phyloP scores from a whole-genome alignment of 352 stramenopile species.

The Thalassiosira mediterranea region DNA sequence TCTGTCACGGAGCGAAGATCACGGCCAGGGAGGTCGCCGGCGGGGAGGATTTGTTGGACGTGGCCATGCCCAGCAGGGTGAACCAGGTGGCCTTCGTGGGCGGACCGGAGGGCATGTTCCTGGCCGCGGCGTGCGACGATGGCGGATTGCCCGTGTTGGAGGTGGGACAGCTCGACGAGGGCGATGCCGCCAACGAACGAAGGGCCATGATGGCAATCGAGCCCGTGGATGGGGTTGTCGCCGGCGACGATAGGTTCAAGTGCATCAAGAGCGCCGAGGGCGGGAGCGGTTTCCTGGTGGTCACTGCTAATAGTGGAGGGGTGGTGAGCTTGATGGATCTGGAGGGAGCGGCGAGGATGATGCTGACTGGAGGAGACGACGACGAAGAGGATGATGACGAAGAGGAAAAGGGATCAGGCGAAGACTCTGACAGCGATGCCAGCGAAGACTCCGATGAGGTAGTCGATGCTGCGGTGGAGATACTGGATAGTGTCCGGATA shows the following conservation, averaged over 20 bases:
- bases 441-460: conserved; percentile 43
- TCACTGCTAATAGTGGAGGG: conserved; percentile 79
- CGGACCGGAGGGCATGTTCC: conserved; percentile 65
- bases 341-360: conserved; percentile 73
- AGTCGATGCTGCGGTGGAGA: conserved; percentile 69
- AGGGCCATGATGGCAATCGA: conserved; percentile 83
- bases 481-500: conserved; percentile 71
- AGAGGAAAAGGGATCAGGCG: not conserved
- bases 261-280: conserved; percentile 63
- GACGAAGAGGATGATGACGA: conserved; percentile 23
- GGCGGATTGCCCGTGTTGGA: conserved; percentile 74
- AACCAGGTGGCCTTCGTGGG: conserved; percentile 75
- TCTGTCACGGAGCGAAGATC: conserved; percentile 69
- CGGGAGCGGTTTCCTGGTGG: conserved; percentile 61
- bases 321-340: conserved; percentile 80
- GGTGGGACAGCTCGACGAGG: conserved; percentile 59
- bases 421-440: conserved; percentile 35
- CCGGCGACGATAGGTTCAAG: conserved; percentile 81
- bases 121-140: conserved; percentile 79
- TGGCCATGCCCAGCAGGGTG: conserved; percentile 64
- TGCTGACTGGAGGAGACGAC: conserved; percentile 43
- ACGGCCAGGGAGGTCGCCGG: conserved; percentile 71
- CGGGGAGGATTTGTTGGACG: conserved; percentile 73
- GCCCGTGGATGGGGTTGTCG: conserved; percentile 69
- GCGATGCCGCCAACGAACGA: conserved; percentile 47